Evolutionary conservation across 2,329 filamentous ascomycete genomes (phyloP).

Genomic region (Botryosphaeria agaves): DNA sequence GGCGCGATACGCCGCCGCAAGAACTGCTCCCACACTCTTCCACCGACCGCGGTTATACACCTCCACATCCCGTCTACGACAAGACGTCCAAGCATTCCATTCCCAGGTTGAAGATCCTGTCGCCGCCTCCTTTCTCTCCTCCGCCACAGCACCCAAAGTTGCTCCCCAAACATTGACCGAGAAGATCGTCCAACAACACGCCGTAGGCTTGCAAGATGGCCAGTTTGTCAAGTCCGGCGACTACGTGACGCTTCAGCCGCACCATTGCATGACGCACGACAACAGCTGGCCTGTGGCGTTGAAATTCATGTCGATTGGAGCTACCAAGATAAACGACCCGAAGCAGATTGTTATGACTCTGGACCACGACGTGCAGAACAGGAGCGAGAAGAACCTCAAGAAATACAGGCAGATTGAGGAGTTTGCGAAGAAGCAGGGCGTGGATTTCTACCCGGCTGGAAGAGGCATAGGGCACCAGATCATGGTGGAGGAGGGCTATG

Average conservation of each 20-base stretch:
- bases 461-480: conserved; percentile 81
- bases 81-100: conserved; percentile 32
- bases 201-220: conserved; percentile 54
- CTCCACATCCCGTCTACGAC: conserved; percentile 7
- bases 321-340: conserved; percentile 51
- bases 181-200: conserved; percentile 76
- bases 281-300: conserved; percentile 60
- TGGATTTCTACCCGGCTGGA: conserved; percentile 62
- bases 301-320: conserved; percentile 74
- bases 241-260: conserved; percentile 61
- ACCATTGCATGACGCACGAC: conserved; percentile 73
- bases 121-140: conserved; percentile 57
- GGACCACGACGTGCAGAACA: conserved; percentile 83
- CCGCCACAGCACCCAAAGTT: conserved; percentile 26
- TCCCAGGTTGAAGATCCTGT: conserved; percentile 41
- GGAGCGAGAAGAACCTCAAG: conserved; percentile 55
- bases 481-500: conserved; percentile 73
- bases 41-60: conserved; percentile 11
- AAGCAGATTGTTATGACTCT: conserved; percentile 67
- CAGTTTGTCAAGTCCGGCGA: conserved; percentile 67
- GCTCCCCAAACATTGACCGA: conserved; percentile 70
- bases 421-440: conserved; percentile 63
- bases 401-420: conserved; percentile 71
- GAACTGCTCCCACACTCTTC: conserved; percentile 1
- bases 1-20: background rate